phyloP scores from a whole-genome alignment of 345 rosid species.

The Cardamine chenopodiifolia region DNA sequence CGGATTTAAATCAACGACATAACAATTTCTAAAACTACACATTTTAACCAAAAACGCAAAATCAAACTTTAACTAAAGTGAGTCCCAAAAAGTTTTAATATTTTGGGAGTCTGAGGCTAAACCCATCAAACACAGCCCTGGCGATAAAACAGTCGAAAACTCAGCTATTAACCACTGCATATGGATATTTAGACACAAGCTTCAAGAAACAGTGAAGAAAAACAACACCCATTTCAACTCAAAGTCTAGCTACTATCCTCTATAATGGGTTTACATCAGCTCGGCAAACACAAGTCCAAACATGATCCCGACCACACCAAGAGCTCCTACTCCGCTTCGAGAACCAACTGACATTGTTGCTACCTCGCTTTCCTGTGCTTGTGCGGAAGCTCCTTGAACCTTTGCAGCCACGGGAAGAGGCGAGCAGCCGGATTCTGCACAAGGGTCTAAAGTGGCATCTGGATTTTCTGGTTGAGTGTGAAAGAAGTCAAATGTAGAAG shows the following conservation, averaged over 20 bases:
- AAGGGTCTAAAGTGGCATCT: conserved; percentile 34
- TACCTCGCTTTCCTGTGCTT: conserved; percentile 42
- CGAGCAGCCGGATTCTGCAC: conserved; percentile 49
- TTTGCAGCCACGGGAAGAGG: conserved; percentile 72
- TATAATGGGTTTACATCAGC: conserved; percentile 44
- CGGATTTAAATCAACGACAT: not conserved
- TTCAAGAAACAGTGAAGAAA: conserved; percentile 10
- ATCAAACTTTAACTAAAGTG: not conserved
- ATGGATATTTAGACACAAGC: conserved; percentile 20
- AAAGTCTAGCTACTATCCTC: conserved; percentile 17
- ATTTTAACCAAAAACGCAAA: not conserved
- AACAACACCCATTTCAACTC: conserved; percentile 34
- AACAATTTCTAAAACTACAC: not conserved
- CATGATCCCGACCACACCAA: conserved; percentile 50
- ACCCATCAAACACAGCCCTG: not conserved
- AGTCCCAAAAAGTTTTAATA: not conserved
- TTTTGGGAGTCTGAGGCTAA: not conserved
- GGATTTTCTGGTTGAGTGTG: conserved; percentile 59
- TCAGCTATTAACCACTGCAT: conserved; percentile 4
- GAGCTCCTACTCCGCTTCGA: conserved; percentile 41
- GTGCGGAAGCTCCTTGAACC: conserved; percentile 42
- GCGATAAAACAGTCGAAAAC: not conserved
- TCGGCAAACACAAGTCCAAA: conserved; percentile 51
- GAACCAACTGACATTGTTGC: conserved; percentile 38
- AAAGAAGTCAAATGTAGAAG: conserved; percentile 82